phyloP scores from a whole-genome alignment of 495 filamentous ascomycete genomes.

The Aspergillus diversus region DNA sequence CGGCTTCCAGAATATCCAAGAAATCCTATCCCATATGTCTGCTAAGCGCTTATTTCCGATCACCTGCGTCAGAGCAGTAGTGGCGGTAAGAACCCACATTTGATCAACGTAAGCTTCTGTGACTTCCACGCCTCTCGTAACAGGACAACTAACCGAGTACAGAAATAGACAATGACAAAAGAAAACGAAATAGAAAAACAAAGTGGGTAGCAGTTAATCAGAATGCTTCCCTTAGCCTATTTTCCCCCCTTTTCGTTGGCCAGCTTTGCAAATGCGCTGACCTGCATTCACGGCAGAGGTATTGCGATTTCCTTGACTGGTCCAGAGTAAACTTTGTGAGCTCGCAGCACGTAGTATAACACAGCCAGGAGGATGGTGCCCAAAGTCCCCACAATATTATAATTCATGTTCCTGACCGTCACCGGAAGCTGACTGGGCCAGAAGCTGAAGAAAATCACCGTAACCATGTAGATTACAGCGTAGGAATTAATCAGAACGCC shows the following conservation, averaged over 20 bases:
- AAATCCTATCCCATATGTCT: background rate
- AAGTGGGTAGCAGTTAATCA: no score
- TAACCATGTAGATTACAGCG: slow-evolving; percentile 47
- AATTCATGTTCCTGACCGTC: slow-evolving; percentile 39
- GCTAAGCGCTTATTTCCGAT: background rate
- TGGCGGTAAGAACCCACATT: background rate
- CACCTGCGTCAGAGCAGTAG: background rate
- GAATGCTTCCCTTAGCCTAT: no score
- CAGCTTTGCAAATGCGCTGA: background rate
- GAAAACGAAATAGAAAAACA: no score
- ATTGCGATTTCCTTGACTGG: slow-evolving; percentile 35
- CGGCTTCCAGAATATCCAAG: background rate
- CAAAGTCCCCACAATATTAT: slow-evolving; percentile 37
- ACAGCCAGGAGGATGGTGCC: slow-evolving; percentile 39
- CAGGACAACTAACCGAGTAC: no score
- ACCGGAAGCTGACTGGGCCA: slow-evolving; percentile 37
- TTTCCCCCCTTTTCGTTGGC: background rate
- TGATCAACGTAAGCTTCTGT: background rate
- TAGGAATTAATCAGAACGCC: slow-evolving; percentile 34
- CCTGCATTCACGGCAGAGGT: background rate
- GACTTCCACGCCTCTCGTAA: no score
- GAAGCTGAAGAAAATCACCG: slow-evolving; percentile 44
- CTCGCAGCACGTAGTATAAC: slow-evolving; percentile 43
- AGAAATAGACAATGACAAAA: no score
- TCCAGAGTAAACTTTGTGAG: slow-evolving; percentile 40